Conservation (phyloP, 2,329 filamentous ascomycete genomes). For the Talaromyces sp. region DNA sequence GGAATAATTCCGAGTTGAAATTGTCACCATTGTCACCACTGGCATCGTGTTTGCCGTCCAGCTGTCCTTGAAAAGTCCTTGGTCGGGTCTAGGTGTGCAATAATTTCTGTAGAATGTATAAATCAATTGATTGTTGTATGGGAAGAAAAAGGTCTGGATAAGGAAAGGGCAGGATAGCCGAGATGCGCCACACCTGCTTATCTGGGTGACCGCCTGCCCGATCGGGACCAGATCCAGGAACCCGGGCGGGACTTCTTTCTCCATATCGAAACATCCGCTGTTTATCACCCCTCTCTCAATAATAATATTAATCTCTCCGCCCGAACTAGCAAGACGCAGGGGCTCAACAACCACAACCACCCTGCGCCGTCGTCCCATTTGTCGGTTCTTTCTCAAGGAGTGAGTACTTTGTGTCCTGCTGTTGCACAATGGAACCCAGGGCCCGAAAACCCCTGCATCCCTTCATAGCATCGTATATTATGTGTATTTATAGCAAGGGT, state of each 20-base stretch:
- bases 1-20: no score
- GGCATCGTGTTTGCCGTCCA: no score
- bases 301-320: no score
- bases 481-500: background rate
- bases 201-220: slow-evolving; percentile 9
- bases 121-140: no score
- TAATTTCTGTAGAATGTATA: no score
- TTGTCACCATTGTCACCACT: no score
- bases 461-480: background rate
- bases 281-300: slow-evolving; percentile 6
- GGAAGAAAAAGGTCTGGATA: no score
- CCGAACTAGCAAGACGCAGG: background rate
- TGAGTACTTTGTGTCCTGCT: background rate
- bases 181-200: slow-evolving; percentile 6
- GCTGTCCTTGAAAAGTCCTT: no score
- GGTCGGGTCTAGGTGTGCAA: no score
- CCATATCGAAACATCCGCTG: background rate
- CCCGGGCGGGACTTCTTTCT: slow-evolving; percentile 7
- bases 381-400: background rate
- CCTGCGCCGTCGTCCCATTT: background rate
- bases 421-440: background rate
- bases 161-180: background rate
- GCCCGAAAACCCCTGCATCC: background rate
- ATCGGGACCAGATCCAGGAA: slow-evolving; percentile 1
- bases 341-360: background rate